Percentiles rank a stretch among this genome's conserved stretches.
Evolutionary conservation across 1,139 yeast species (phyloP).

Genomic region (Hemisphaericaspora subhashii): DNA sequence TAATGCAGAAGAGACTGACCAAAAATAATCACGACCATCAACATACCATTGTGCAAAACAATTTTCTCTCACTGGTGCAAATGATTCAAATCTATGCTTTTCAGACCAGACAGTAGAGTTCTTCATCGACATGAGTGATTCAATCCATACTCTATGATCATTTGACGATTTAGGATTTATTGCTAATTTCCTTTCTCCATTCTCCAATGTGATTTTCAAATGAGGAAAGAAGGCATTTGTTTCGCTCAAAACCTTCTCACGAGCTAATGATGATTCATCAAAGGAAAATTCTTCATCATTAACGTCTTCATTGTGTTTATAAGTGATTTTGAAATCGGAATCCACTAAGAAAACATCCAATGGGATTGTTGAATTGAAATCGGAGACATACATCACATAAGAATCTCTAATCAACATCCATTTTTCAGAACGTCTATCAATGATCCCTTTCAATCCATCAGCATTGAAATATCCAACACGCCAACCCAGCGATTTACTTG

Average conservation of each 20-base stretch:
- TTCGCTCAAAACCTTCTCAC: conserved; percentile 24
- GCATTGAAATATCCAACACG: conserved; percentile 86
- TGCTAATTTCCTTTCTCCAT: conserved; percentile 75
- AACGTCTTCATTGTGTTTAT: conserved; percentile 37
- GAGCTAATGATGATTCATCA: conserved; percentile 39
- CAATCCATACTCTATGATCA: conserved; percentile 75
- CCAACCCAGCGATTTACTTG: conserved; percentile 93
- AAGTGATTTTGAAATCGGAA: conserved; percentile 56
- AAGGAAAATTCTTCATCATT: conserved; percentile 39
- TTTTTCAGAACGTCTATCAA: conserved; percentile 83
- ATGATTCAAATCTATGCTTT: conserved; percentile 76
- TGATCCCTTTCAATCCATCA: conserved; percentile 79
- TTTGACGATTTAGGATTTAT: conserved; percentile 72
- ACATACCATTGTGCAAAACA: conserved; percentile 97
- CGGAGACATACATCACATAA: conserved; percentile 81
- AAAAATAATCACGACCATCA: conserved; percentile 93
- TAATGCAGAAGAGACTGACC: conserved; percentile 93
- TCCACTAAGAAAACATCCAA: conserved; percentile 90
- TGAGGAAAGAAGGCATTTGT: conserved; percentile 38
- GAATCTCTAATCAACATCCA: conserved; percentile 90
- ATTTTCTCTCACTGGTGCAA: conserved; percentile 85
- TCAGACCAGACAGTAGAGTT: conserved; percentile 70
- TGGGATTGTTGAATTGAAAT: conserved; percentile 82
- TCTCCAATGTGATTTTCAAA: conserved; percentile 66
- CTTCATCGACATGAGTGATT: conserved; percentile 70